Evolutionary conservation across 371 early-diverging fungal genomes (phyloP).

Genomic region (Mortierella sp.): DNA sequence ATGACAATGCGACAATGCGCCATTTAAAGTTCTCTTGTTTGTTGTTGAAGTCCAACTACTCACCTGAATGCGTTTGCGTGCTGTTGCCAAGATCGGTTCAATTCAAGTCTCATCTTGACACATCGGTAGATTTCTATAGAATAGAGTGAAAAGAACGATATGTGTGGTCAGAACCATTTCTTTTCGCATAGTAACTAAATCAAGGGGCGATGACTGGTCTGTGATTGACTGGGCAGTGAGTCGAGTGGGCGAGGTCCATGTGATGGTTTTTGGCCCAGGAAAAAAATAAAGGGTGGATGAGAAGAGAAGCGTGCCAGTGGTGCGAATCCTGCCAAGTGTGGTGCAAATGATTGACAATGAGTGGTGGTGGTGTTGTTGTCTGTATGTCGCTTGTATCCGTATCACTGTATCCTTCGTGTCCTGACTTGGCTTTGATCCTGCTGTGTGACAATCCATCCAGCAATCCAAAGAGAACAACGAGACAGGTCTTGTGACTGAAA

Average conservation of each 20-base stretch:
- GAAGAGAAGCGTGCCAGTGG: neutral
- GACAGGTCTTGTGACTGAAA: constrained; percentile 10
- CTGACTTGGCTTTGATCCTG: neutral
- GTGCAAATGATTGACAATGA: neutral
- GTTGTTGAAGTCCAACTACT: no score
- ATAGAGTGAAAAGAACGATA: neutral
- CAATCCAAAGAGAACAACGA: neutral
- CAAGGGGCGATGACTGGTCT: neutral
- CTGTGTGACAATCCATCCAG: constrained; percentile 9
- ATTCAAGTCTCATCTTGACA: constrained; percentile 85
- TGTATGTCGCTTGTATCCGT: no score
- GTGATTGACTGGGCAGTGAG: neutral
- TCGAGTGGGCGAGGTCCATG: neutral
- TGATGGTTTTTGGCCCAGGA: neutral
- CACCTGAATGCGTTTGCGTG: constrained; percentile 69
- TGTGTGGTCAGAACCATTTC: neutral
- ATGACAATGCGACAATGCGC: neutral
- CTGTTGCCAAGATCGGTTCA: constrained; percentile 79
- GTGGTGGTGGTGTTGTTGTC: neutral
- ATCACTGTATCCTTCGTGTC: no score
- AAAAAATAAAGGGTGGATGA: neutral
- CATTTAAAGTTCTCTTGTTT: no score
- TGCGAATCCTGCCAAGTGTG: neutral
- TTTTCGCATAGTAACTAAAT: constrained; percentile 2
- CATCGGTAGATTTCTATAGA: constrained; percentile 75